Evolutionary conservation across 192 early-diverging fungal species (phyloP).

Genomic region (Linnemannia schmuckeri): DNA sequence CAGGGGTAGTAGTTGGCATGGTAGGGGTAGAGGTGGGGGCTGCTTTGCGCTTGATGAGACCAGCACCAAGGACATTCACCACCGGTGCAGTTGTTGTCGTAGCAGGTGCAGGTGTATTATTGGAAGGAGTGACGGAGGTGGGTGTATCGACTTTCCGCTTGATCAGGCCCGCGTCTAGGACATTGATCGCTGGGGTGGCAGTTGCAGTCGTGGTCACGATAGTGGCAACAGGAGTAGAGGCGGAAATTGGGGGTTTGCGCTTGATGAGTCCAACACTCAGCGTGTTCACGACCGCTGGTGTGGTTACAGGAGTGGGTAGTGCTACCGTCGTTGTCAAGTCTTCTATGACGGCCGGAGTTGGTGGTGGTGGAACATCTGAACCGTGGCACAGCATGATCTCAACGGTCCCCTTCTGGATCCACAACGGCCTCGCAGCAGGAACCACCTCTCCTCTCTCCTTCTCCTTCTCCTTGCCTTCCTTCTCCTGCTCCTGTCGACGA

Average conservation of each 20-base stretch:
- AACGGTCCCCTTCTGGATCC: conserved; percentile 11
- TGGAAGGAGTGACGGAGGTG: not conserved
- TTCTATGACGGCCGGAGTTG: not conserved
- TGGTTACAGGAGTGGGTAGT: not conserved
- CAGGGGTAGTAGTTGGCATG: not conserved
- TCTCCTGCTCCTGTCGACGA: not conserved
- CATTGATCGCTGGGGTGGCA: conserved; percentile 6
- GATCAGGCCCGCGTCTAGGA: conserved; percentile 16
- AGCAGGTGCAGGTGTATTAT: not conserved
- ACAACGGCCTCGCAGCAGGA: not conserved
- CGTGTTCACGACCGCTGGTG: conserved; percentile 3
- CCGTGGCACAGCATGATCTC: not conserved
- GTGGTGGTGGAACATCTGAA: not conserved
- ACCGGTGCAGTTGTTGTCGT: not conserved
- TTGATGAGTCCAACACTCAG: conserved; percentile 32
- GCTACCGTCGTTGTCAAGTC: not conserved
- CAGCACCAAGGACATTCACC: conserved; percentile 16
- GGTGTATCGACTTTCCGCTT: conserved; percentile 1
- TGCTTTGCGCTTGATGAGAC: conserved; percentile 24
- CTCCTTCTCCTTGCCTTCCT: not conserved
- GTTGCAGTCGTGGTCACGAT: not conserved
- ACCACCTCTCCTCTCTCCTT: not conserved
- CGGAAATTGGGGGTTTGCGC: conserved; percentile 8
- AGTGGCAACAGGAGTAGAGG: not conserved
- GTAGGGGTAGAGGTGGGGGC: not conserved